Conservation (phyloP, 2,329 filamentous ascomycete species). For the Cytospora schulzeri region DNA sequence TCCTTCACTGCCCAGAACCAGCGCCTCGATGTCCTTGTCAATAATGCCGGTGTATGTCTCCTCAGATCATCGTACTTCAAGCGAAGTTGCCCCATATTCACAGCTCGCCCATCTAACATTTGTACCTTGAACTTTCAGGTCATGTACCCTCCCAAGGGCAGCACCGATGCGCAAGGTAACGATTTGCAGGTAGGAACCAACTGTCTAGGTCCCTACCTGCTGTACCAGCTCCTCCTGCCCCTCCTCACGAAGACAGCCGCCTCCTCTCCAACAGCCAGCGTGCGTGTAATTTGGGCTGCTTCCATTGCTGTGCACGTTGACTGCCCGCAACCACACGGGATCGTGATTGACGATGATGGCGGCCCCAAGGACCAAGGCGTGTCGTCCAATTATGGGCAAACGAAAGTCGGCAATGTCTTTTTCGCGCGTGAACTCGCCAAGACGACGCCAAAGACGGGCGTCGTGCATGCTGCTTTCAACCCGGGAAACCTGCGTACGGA, state of each 20-base stretch:
- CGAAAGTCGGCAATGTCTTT: conserved; percentile 32
- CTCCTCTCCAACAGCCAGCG: neutral
- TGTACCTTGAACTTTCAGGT: conserved; percentile 17
- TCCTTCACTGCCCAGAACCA: conserved; percentile 6
- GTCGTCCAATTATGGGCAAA: conserved; percentile 28
- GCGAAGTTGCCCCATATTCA: neutral
- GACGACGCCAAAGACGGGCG: conserved; percentile 26
- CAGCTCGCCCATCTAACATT: neutral
- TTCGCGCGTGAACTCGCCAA: conserved; percentile 30
- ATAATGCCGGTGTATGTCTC: conserved; percentile 28
- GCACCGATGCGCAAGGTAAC: conserved; percentile 7
- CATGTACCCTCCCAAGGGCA: conserved; percentile 7
- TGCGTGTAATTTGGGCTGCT: conserved; percentile 16
- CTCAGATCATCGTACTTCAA: conserved; percentile 27
- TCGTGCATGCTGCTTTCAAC: conserved; percentile 32
- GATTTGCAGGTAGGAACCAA: conserved; percentile 13
- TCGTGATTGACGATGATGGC: conserved; percentile 25
- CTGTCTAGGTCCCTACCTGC: conserved; percentile 12
- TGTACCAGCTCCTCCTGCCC: conserved; percentile 9
- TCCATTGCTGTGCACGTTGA: conserved; percentile 16
- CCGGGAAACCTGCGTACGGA: conserved; percentile 32
- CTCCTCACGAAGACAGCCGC: conserved; percentile 12
- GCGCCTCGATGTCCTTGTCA: conserved; percentile 16
- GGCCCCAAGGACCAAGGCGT: conserved; percentile 27
- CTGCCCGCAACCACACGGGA: conserved; percentile 26